These are phyloP conservation scores for Phytophthora citrophthora DNA, from an alignment of 352 stramenopile species.

Conservation along the genomic window DNA sequence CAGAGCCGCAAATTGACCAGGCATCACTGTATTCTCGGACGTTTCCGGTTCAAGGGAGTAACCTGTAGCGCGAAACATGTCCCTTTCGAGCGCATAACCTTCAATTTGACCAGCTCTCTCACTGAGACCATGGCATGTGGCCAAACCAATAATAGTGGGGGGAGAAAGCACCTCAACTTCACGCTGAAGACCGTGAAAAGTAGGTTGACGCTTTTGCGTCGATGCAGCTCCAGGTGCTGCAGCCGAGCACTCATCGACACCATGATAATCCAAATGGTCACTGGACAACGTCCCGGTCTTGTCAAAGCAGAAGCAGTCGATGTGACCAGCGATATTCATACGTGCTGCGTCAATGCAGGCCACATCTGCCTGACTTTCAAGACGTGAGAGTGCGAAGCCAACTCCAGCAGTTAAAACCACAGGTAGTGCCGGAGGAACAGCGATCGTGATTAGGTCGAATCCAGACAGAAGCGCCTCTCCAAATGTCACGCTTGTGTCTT, in stretches of 20 bases:
- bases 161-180: constrained; percentile 76
- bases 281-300: constrained; percentile 84
- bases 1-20: constrained; percentile 56
- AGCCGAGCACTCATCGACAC: constrained; percentile 64
- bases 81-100: constrained; percentile 73
- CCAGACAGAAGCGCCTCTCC: constrained; percentile 45
- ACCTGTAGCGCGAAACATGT: constrained; percentile 75
- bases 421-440: constrained; percentile 65
- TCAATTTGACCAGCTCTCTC: constrained; percentile 57
- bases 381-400: constrained; percentile 64
- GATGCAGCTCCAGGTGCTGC: constrained; percentile 7
- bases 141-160: constrained; percentile 64
- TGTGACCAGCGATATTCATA: constrained; percentile 72
- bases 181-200: constrained; percentile 61
- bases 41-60: constrained; percentile 65
- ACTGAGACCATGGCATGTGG: constrained; percentile 71
- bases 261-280: constrained; percentile 76
- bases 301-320: constrained; percentile 85
- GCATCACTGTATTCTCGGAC: constrained; percentile 22
- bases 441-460: constrained; percentile 72
- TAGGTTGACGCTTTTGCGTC: constrained; percentile 22
- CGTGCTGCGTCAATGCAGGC: constrained; percentile 79
- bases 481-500: constrained; percentile 33
- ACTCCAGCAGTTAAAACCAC: constrained; percentile 70
- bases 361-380: constrained; percentile 51